These are phyloP conservation scores for Zasmidium cellare DNA, from an alignment of 2,329 filamentous ascomycete genomes.

Conservation along the genomic window DNA sequence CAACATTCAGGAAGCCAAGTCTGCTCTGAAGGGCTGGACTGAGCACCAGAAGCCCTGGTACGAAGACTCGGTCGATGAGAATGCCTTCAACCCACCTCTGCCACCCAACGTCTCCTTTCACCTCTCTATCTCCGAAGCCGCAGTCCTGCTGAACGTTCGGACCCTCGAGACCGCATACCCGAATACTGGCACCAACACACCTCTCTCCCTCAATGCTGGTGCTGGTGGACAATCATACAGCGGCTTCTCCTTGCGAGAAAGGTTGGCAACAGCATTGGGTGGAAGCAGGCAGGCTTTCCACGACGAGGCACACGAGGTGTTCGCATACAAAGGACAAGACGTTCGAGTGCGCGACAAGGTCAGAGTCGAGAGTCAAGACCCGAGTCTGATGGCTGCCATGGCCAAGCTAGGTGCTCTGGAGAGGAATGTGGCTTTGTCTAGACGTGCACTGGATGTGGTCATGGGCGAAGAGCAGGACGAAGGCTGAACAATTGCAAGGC, in stretches of 20 bases:
- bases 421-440: constrained; percentile 68
- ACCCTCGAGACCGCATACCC: constrained; percentile 57
- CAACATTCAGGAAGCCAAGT: constrained; percentile 61
- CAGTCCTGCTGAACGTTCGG: constrained; percentile 65
- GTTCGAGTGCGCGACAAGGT: constrained; percentile 90
- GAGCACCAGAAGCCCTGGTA: constrained; percentile 56
- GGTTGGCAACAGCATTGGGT: constrained; percentile 51
- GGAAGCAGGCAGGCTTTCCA: constrained; percentile 42
- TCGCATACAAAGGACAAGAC: constrained; percentile 67
- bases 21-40: constrained; percentile 57
- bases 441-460: constrained; percentile 72
- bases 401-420: constrained; percentile 80
- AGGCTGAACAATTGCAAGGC: too few species aligned
- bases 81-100: constrained; percentile 63
- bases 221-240: constrained; percentile 42
- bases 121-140: constrained; percentile 55
- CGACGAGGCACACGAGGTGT: constrained; percentile 73
- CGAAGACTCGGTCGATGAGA: constrained; percentile 54
- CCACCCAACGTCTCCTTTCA: constrained; percentile 73
- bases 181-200: constrained; percentile 36
- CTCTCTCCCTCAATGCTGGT: constrained; percentile 22
- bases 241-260: constrained; percentile 59
- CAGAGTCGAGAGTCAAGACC: constrained; percentile 84
- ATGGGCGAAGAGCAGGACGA: constrained; percentile 64
- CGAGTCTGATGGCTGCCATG: constrained; percentile 77